Base-by-base conservation (phyloP, 768 basidiomycete species). In the Pulveroboletus sp. region DNA sequence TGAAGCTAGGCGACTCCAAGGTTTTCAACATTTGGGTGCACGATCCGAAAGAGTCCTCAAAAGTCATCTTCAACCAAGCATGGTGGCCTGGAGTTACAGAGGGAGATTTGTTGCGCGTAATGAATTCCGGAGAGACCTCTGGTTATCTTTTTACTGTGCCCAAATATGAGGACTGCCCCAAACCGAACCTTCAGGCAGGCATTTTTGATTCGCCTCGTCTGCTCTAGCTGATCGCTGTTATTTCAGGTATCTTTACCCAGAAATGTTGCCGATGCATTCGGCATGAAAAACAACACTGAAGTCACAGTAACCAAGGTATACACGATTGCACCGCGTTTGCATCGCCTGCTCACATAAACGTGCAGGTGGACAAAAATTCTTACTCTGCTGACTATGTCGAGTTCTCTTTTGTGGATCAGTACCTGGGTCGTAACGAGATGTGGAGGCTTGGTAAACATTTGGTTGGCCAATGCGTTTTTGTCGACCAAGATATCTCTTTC, bases 391-490 rank as follows among this genome's bases (percentile, higher is more conserved):
- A 89, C 52, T 86, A 85, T 62, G 77, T 98, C 43, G 95, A 98
- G 61, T 78, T 98, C 49, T 83, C 83, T 39, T 98, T 98, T 62
- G 89, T 90, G 54, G 93, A 96, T 64, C 93, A 95, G 63, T 97
- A 97, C 64, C 76, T 97, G 14, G 95, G 94, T 14, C 82, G 96
- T 39, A 92, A 89, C 53, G 96, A 97, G 57, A 95, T 96, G 93
- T 97, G 94, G 92, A 76, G 93, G 41, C 75, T 97, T 8, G 85
- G 83, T n/a, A 83, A 87, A 63, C 77, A 85, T 43, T 76, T 97
- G 14, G 83, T 84, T 23, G 85, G 83, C 9, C 83, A 85, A 58
- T 93, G 90, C 61, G 73, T 96, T 19, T 86, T 92, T 62, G 77
- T 81, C 1, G 83, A 87, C 50, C 89, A 98, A 66, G 89, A 92